Evolutionary conservation across 495 filamentous ascomycete species (phyloP).

Genomic region (Podospora pseudocomata): DNA sequence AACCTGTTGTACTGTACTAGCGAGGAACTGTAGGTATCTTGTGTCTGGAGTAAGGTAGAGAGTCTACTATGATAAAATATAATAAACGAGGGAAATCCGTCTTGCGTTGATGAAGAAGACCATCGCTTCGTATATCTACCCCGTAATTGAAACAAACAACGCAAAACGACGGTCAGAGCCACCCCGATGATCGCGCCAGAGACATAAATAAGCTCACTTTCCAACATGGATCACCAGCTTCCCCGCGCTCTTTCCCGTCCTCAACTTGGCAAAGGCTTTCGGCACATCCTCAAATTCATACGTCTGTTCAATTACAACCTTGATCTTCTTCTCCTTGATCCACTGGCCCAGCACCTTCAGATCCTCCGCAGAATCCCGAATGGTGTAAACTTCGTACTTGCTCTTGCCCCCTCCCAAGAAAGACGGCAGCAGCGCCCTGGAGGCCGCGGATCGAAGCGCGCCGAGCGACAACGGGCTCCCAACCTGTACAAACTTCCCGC

Average conservation of each 20-base stretch:
- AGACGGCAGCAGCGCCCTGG: constrained; percentile 45
- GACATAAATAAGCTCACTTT: constrained; percentile 6
- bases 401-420: constrained; percentile 65
- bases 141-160: no score
- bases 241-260: constrained; percentile 53
- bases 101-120: no score
- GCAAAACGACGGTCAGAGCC: no score
- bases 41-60: no score
- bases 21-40: no score
- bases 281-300: constrained; percentile 55
- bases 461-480: constrained; percentile 33
- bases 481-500: constrained; percentile 56
- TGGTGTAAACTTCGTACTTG: constrained; percentile 44
- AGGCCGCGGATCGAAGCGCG: constrained; percentile 22
- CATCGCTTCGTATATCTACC: no score
- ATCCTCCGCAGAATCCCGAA: constrained; percentile 37
- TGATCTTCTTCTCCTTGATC: constrained; percentile 57
- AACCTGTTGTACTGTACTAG: no score
- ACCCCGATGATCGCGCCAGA: no score
- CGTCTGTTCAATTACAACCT: constrained; percentile 52
- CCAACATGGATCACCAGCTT: constrained; percentile 62
- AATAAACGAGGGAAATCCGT: no score
- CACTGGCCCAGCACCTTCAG: constrained; percentile 30
- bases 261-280: constrained; percentile 56
- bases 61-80: no score